Base-by-base conservation (phyloP, 306 rosid genomes). In the Acacia melanoxylon region DNA sequence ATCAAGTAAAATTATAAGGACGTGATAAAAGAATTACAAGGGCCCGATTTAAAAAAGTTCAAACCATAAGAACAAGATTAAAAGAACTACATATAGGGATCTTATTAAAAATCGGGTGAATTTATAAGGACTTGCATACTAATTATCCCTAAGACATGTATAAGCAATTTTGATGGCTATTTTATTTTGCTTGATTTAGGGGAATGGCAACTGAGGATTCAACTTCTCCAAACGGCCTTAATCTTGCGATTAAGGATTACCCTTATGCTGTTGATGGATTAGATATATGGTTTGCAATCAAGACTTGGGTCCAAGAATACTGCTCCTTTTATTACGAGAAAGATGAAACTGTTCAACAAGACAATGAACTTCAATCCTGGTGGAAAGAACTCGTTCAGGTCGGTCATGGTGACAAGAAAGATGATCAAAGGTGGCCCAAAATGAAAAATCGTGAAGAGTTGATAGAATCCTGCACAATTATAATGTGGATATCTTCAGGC, bases 221-320 rank as follows among this genome's bases (percentile, higher is more conserved):
- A 68, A 19, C 27, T 19, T 19, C 49, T 37, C 15, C 15, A 3
- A 11, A 35, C 25, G 29, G 72, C 48, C 25, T 68, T 20, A 20
- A 41, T 4, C 72, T 68, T 35, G 16, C 5, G 16, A 68, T 68
- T 16, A 41, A 68, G 40, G 48, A 68, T 68, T 68, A 68, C 72
- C 72, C 72, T 68, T 68, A 68, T 37, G 27, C 72, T 19, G 29
- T 68, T 7, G 49, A 68, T 37, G 72, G 72, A 37, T 48, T 66
- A 33, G 72, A 66, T 33, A 35, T 35, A 33, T 66, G 72, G 72
- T 66, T 15, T 19, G 72, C 72, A 0, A 68, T 68, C 27, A 37
- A 68, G 8, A 68, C 25, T 19, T 68, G 72, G 72, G 49, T 68
- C 3, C 25, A 37, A 8, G 72, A 68, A 2, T 68, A 68, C 25